Conservation (phyloP, 116 monocot species). For the Papilionanthe hybrid region DNA sequence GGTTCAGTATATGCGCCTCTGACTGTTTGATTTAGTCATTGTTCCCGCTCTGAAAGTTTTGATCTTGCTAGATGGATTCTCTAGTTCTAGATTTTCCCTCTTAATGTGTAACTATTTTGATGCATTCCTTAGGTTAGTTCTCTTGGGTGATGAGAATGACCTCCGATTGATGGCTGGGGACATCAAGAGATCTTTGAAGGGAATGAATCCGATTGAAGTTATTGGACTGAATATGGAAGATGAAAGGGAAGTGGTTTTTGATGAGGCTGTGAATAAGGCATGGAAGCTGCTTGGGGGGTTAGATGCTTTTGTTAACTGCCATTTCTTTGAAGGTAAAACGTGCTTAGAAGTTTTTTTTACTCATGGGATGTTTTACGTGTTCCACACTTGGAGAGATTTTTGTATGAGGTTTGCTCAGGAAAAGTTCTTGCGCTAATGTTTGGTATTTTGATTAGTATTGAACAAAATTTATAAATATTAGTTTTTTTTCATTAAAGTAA, state of each 20-base stretch:
- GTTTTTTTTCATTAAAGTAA: no score
- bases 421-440: no score
- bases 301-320: constrained; percentile 82
- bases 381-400: no score
- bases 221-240: constrained; percentile 61
- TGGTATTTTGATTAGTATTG: no score
- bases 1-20: constrained; percentile 11
- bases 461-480: no score
- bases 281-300: constrained; percentile 52
- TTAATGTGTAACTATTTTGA: background rate
- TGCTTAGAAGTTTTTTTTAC: no score
- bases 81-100: background rate
- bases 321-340: constrained; percentile 72
- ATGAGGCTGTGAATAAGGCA: constrained; percentile 54
- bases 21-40: background rate
- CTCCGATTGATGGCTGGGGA: constrained; percentile 36
- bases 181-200: constrained; percentile 22
- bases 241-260: constrained; percentile 54
- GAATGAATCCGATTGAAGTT: constrained; percentile 34
- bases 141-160: constrained; percentile 61
- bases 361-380: no score
- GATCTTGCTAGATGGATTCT: no score
- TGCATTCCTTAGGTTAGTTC: constrained; percentile 47
- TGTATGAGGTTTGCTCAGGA: no score
- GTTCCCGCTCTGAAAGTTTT: no score